phyloP scores from a whole-genome alignment of 2,329 filamentous ascomycete species.

The Paramyrothecium roridum region DNA sequence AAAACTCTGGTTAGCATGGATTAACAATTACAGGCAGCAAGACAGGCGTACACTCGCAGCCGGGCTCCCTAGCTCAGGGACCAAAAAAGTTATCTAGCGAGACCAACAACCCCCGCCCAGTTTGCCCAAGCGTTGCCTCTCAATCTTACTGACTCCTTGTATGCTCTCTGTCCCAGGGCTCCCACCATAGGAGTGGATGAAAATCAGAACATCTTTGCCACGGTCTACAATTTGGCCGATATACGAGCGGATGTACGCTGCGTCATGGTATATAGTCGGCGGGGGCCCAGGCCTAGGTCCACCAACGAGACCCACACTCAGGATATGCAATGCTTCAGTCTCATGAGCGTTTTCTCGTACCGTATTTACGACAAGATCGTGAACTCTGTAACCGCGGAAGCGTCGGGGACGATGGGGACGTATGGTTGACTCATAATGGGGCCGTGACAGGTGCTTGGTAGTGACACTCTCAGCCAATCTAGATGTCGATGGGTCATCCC shows the following conservation, averaged over 20 bases:
- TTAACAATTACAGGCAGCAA: background rate
- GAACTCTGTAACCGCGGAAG: conserved; percentile 1
- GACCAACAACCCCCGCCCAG: conserved; percentile 27
- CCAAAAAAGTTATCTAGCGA: conserved; percentile 24
- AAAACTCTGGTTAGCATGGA: conserved; percentile 3
- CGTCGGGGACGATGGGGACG: conserved; percentile 2
- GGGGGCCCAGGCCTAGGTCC: background rate
- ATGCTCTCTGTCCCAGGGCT: conserved; percentile 26
- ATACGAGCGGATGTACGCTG: conserved; percentile 19
- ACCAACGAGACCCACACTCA: conserved; percentile 3
- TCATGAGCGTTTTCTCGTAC: conserved; percentile 1
- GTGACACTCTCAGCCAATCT: too few relatives aligned
- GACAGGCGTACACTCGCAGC: background rate
- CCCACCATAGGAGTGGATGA: conserved; percentile 37
- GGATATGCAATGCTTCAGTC: conserved; percentile 4
- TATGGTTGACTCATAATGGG: background rate
- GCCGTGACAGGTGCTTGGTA: too few relatives aligned
- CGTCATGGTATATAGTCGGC: conserved; percentile 24
- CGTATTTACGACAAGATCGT: background rate
- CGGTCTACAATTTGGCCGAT: conserved; percentile 28
- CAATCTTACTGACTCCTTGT: conserved; percentile 22
- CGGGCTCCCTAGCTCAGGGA: conserved; percentile 16
- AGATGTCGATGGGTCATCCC: too few relatives aligned
- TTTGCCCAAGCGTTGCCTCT: conserved; percentile 20
- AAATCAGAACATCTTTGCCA: conserved; percentile 32